A percentile compares a stretch with the other conserved stretches of the same genome.
These are phyloP conservation scores for Syzygium grande DNA, from an alignment of 345 rosid species.

Conservation along the genomic window DNA sequence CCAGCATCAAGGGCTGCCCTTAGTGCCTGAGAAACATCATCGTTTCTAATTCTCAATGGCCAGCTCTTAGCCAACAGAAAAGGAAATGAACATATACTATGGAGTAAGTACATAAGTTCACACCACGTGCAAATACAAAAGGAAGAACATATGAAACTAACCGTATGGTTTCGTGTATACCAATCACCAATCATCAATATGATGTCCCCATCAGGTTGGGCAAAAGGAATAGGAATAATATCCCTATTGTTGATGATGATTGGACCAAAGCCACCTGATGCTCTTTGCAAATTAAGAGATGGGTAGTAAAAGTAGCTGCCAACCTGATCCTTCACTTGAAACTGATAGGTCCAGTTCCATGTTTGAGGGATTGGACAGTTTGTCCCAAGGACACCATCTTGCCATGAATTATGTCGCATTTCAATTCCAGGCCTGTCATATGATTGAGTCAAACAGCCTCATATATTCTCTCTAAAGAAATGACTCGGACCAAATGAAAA, in stretches of 20 bases:
- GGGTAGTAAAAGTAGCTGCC: conserved; percentile 92
- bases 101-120: neutral
- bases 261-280: conserved; percentile 93
- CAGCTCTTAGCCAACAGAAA: neutral
- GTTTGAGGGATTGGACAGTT: conserved; percentile 72
- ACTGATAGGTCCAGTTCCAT: conserved; percentile 70
- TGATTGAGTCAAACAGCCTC: neutral
- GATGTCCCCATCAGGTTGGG: conserved; percentile 69
- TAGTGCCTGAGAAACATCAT: conserved; percentile 41
- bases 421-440: conserved; percentile 73
- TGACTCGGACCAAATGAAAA: neutral
- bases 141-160: conserved; percentile 20
- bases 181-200: conserved; percentile 72
- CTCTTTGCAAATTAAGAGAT: conserved; percentile 75
- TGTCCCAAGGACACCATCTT: conserved; percentile 87
- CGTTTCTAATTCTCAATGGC: neutral
- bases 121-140: neutral
- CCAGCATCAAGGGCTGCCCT: conserved; percentile 68
- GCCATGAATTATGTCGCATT: conserved; percentile 84
- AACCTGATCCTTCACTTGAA: conserved; percentile 93
- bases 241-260: conserved; percentile 57
- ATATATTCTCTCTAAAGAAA: neutral
- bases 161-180: conserved; percentile 75
- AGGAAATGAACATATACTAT: neutral
- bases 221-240: conserved; percentile 64